phyloP scores from a whole-genome alignment of 306 rosid genomes.

The Astragalus glycyphyllos region DNA sequence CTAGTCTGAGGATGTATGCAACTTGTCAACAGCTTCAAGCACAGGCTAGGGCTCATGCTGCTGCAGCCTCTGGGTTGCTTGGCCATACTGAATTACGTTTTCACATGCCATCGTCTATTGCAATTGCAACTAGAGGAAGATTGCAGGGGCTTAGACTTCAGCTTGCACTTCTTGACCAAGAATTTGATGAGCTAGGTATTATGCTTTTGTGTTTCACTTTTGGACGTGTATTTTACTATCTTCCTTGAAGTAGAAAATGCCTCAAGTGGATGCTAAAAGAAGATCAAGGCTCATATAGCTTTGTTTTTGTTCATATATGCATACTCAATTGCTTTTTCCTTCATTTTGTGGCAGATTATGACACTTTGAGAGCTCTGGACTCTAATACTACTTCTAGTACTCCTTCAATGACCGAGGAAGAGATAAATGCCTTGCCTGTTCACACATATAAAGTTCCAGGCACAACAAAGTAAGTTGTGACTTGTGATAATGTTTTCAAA shows the following conservation, averaged over 20 bases:
- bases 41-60: conserved; percentile 91
- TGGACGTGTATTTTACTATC: conserved; percentile 20
- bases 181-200: conserved; percentile 86
- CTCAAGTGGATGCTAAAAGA: neutral
- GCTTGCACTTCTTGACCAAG: conserved; percentile 94
- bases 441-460: conserved; percentile 57
- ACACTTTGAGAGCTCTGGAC: conserved; percentile 44
- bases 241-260: conserved; percentile 18
- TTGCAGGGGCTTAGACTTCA: conserved; percentile 95
- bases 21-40: conserved; percentile 93
- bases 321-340: conserved; percentile 13
- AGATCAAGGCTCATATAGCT: neutral
- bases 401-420: conserved; percentile 63
- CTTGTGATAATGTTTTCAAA: conserved; percentile 9
- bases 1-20: conserved; percentile 64
- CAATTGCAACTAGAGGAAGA: conserved; percentile 81
- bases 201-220: conserved; percentile 22
- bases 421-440: conserved; percentile 65
- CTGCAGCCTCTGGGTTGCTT: conserved; percentile 82
- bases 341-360: conserved; percentile 51
- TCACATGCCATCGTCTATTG: conserved; percentile 85
- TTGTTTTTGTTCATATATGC: neutral
- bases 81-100: conserved; percentile 82
- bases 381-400: conserved; percentile 49
- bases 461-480: conserved; percentile 52